phyloP scores from a whole-genome alignment of 2,329 filamentous ascomycete genomes.

The Simplicillium aogashimaense region DNA sequence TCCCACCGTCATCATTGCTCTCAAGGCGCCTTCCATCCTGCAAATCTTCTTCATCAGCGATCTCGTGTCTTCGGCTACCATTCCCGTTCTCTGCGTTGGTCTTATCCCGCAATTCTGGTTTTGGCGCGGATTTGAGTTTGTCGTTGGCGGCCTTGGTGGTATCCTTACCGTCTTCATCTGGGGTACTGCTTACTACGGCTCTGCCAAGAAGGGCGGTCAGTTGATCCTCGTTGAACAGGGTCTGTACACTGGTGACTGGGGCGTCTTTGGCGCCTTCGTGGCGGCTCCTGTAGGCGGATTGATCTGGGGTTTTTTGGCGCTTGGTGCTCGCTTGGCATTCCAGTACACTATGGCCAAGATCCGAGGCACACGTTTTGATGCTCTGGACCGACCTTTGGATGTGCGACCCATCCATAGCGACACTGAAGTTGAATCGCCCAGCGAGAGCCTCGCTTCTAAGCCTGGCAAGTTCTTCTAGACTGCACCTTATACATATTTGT shows the following conservation, averaged over 20 bases:
- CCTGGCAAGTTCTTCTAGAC: constrained; percentile 45
- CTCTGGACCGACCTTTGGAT: constrained; percentile 45
- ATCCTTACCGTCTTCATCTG: constrained; percentile 75
- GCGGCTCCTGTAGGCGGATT: constrained; percentile 68
- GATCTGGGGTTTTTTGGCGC: constrained; percentile 58
- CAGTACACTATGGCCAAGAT: constrained; percentile 48
- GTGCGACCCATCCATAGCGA: constrained; percentile 17
- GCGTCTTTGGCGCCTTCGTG: constrained; percentile 73
- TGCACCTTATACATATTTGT: constrained; percentile 3
- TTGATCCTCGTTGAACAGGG: constrained; percentile 65
- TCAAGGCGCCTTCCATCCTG: constrained; percentile 64
- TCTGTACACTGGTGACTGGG: constrained; percentile 71
- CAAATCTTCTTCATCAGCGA: constrained; percentile 80
- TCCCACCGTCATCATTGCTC: constrained; percentile 62
- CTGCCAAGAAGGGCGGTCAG: constrained; percentile 50
- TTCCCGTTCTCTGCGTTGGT: constrained; percentile 67
- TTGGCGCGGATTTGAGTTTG: constrained; percentile 73
- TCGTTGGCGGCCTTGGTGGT: constrained; percentile 67
- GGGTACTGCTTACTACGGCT: constrained; percentile 67
- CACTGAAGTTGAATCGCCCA: constrained; percentile 13
- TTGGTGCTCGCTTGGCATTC: constrained; percentile 47
- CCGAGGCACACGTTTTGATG: constrained; percentile 54
- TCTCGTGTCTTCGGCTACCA: constrained; percentile 64
- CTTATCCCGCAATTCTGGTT: constrained; percentile 60
- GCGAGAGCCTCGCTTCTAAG: constrained; percentile 18